phyloP scores from a whole-genome alignment of 352 stramenopile species.

The Phytopythium vexans region DNA sequence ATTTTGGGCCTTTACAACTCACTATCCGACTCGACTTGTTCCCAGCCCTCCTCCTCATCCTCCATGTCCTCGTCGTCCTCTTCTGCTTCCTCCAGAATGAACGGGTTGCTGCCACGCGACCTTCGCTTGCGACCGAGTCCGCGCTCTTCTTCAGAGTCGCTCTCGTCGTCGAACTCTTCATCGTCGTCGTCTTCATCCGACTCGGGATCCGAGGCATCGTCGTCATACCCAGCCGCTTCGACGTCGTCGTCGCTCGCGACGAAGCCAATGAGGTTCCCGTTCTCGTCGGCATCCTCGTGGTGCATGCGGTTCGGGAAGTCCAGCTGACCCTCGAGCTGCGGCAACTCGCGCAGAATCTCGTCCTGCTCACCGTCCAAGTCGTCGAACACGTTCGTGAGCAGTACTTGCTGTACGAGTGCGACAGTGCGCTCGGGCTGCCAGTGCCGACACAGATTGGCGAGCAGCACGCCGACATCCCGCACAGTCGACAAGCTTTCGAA shows the following conservation, averaged over 20 bases:
- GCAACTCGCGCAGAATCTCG: slow-evolving; percentile 61
- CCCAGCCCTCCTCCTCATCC: slow-evolving; percentile 22
- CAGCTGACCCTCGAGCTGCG: slow-evolving; percentile 46
- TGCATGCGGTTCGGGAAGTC: slow-evolving; percentile 81
- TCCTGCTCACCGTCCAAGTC: slow-evolving; percentile 82
- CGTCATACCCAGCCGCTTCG: slow-evolving; percentile 20
- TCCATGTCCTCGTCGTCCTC: slow-evolving; percentile 39
- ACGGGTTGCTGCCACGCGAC: slow-evolving; percentile 36
- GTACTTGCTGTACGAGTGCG: slow-evolving; percentile 65
- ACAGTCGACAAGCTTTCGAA: slow-evolving; percentile 75
- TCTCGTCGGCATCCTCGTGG: slow-evolving; percentile 78
- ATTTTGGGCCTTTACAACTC: background rate
- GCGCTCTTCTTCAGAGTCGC: slow-evolving; percentile 63
- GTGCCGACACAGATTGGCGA: slow-evolving; percentile 55
- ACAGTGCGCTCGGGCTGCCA: slow-evolving; percentile 63
- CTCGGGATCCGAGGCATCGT: slow-evolving; percentile 27
- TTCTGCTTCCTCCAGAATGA: slow-evolving; percentile 80
- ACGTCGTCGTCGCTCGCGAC: slow-evolving; percentile 65
- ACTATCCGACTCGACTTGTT: slow-evolving; percentile 18
- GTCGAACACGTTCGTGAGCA: slow-evolving; percentile 75
- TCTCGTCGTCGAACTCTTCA: slow-evolving; percentile 32
- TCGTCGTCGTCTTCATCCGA: slow-evolving; percentile 39
- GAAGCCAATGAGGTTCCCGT: slow-evolving; percentile 75
- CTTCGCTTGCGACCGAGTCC: slow-evolving; percentile 18
- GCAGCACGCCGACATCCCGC: slow-evolving; percentile 55